Evolutionary conservation across 2,329 filamentous ascomycete species (phyloP), one percentile per base, ranked within the genome.

Genomic region (Beauveria sp.): DNA sequence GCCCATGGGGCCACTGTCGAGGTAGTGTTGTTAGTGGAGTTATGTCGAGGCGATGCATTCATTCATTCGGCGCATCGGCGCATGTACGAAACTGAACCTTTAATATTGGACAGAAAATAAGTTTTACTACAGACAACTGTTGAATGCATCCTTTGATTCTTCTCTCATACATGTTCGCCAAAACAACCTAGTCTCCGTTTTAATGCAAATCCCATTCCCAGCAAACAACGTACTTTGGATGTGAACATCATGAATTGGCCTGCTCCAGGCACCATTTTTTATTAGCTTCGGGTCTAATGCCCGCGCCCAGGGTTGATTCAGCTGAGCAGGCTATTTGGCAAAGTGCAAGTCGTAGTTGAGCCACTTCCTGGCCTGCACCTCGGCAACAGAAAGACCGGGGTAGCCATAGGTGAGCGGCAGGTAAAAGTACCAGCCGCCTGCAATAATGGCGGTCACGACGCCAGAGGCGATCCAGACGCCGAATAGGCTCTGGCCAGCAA

Each of bases 311-410:
- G 24, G 30, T n/a, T 10, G n/a, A 16, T 14, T 50, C 34, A 58
- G 42, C 24, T 1, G 30, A 34, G 30, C 12, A 14, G 5, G 30
- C 12, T 34, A 99, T 85, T 99, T 99, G 63, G 95, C 95, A 79
- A 99, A 99, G 79, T 99, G 95, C 72, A 99, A 82, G 74, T 99
- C 95, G 73, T 98, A 99, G 66, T 90, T 90, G 66, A 99, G 81
- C 93, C 93, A 98, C 81, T 97, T 97, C 74, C 95, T 87, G 65
- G 87, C 83, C 65, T 89, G 77, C 34, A 99, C 89, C 72, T 91
- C 81, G 14, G 87, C 85, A 20, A 96, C 88, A 61, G 81, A 85
- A 70, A 99, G 81, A 40, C 93, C 93, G 5, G 95, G 95, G 73
- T 90, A 93, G 59, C 95, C 95, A 73, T 99, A 99, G 1, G 95